These are phyloP conservation scores for Trichoderma sp. DNA, from an alignment of 2,329 filamentous ascomycete genomes.

Conservation along the genomic window DNA sequence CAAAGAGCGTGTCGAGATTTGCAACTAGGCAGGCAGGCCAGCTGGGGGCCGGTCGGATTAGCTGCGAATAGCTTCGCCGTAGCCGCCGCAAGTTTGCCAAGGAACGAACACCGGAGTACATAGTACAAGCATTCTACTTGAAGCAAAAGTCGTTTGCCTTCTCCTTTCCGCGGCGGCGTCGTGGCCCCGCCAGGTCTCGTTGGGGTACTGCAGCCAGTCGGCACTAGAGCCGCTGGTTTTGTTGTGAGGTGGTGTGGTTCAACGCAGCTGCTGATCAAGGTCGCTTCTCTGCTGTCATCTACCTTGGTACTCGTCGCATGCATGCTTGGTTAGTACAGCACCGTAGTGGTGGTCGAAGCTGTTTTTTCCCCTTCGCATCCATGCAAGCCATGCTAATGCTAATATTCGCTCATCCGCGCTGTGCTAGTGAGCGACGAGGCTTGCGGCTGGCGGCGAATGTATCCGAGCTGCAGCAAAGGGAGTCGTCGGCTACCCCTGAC, in stretches of 20 bases:
- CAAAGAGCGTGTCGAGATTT: constrained; percentile 3
- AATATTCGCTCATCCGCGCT: constrained; percentile 2
- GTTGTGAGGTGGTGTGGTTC: neutral
- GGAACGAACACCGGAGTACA: neutral
- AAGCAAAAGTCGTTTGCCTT: neutral
- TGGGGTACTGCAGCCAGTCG: constrained; percentile 4
- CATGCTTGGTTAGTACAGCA: neutral
- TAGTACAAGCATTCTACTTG: neutral
- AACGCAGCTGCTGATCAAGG: constrained; percentile 10
- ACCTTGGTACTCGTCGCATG: neutral
- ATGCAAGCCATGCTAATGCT: constrained; percentile 2
- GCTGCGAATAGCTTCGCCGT: neutral
- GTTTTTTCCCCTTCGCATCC: neutral
- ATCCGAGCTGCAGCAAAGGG: neutral
- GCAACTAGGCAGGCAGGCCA: neutral
- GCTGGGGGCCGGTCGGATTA: neutral
- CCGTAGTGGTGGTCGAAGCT: neutral
- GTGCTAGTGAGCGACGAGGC: constrained; percentile 9
- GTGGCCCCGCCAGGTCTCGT: neutral
- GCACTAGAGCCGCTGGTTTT: neutral
- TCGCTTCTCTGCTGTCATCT: neutral
- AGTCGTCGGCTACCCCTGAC: constrained; percentile 6
- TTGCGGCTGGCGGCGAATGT: constrained; percentile 3
- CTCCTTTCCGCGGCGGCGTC: neutral
- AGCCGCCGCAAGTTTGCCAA: neutral